Evolutionary conservation across 805 yeast genomes (phyloP).

Genomic region (Yarrowia sp.): DNA sequence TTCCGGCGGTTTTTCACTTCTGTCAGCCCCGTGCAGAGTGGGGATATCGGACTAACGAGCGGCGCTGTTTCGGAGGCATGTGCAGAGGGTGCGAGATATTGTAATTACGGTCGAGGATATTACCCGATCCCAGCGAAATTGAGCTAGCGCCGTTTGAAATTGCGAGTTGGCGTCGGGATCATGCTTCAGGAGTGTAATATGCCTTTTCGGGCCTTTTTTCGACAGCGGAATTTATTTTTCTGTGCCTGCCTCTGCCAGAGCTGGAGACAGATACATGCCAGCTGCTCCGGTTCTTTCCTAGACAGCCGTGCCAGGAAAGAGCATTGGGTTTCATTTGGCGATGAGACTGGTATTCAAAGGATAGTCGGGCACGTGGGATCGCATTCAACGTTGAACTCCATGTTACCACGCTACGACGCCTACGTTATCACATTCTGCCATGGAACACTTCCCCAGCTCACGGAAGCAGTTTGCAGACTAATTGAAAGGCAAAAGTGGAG

Average conservation of each 20-base stretch:
- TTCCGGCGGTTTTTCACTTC: not conserved
- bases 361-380: too few species aligned
- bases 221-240: not conserved
- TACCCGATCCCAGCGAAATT: too few species aligned
- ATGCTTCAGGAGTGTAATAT: not conserved
- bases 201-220: not conserved
- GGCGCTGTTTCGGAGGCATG: not conserved
- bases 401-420: too few species aligned
- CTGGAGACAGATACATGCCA: too few species aligned
- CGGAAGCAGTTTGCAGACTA: slow-evolving; percentile 6
- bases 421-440: too few species aligned
- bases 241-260: not conserved
- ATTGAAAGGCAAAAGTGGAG: not conserved
- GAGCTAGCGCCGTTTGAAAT: not conserved
- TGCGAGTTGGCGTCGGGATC: too few species aligned
- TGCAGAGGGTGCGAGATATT: not conserved
- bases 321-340: not conserved
- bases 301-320: slow-evolving; percentile 1
- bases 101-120: too few species aligned
- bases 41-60: slow-evolving; percentile 10
- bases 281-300: not conserved
- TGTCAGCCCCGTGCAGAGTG: not conserved
- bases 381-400: too few species aligned
- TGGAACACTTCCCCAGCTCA: not conserved
- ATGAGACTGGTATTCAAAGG: too few species aligned